Base-by-base conservation (phyloP, 768 basidiomycete species). In the Tylopilus sp. region DNA sequence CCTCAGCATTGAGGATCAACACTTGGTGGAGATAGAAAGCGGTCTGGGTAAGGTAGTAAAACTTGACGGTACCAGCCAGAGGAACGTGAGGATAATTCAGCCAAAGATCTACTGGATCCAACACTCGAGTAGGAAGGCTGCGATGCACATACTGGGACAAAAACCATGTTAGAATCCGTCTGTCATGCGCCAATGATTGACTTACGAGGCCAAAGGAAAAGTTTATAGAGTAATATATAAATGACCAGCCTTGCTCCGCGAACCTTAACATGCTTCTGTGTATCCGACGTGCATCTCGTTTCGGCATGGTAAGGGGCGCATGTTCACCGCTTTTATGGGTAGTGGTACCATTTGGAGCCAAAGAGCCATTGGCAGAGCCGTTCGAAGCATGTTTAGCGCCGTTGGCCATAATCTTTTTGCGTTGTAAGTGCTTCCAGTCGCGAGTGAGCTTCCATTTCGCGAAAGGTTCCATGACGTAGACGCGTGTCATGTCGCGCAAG, bases 11-110 rank as follows among this genome's bases (percentile, higher is more conserved):
- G 68, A 99, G 79, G 51, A 95, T 85, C 55, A 98, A 75, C 11
- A 97, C 77, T 69, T 95, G 93, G 66, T 98, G 94, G 47, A 87
- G 70, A 73, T 97, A 99, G 71, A 94, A 94, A 35, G 90, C 88
- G 25, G 80, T 80, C 69, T 94, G 90, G 20, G 77, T 78, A 23
- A 94, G 81, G 65, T 95, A 97, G 69, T 94, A 95, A 63, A 92
- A 79, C 70, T 98, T 98, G 71, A 93, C 67, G 9, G 89, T 78
- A 6, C 76, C 85, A n/a, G 93, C 78, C 17, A 98, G 71, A 4
- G 84, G 85, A 45, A 78, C 73, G 65, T 97, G 88, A 23, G 95
- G 95, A 71, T 95, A 98, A 31, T 77, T 76, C 35, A 73, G 65
- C 91, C 91, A 98, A 40, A 91, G 69, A 44, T 82, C 78, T 13